Base-by-base conservation (phyloP, 78 protist species). In the Neovahlkampfia damariscottae region DNA sequence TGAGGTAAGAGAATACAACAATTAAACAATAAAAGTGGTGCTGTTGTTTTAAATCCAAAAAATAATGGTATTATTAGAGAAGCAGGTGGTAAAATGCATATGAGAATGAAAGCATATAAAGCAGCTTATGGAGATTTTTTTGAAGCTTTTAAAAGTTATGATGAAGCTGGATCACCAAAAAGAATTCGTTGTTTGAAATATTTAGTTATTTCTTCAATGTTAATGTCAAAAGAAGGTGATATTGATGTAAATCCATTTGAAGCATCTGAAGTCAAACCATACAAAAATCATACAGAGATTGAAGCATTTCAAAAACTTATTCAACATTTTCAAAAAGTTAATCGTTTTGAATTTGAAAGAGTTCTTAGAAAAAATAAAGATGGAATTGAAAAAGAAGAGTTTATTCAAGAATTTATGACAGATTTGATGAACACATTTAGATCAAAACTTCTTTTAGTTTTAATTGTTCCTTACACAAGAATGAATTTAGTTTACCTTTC, bases 101-200 rank as follows among this genome's bases (percentile, higher is more conserved):
- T 96, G 96, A 58, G 77, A 41, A 94, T 91, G 59, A 85, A 84
- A 29, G 81, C 82, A 38, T 95, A 93, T 90, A 84, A 68, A 40
- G 75, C 78, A 36, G 98, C 98, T 9, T 77, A 93, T 36, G 70
- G 69, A 6, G 98, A 92, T 83, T 95, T 95, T 38, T 94, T 94
- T 66, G 97, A 95, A 80, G 99, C 99, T 7, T 96, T 96, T 88
- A 94, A 94, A 89, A 89, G 80, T 85, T 96, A 91, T 82, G 98
- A 94, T 78, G 93, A 88, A 74, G 91, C 94, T 8, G 95, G 96
- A 36, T 62, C 71, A 38, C 71, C 80, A 30, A 77, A 91, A 38
- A 80, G 94, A 38, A 82, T 93, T 6, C 88, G 82, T 78, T 95
- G 97, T 85, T 85, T 94, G 67, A 93, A 88, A 73, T 89, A 91